Base-by-base conservation (phyloP, 2,329 filamentous ascomycete species). In the Alternaria incomplexa region DNA sequence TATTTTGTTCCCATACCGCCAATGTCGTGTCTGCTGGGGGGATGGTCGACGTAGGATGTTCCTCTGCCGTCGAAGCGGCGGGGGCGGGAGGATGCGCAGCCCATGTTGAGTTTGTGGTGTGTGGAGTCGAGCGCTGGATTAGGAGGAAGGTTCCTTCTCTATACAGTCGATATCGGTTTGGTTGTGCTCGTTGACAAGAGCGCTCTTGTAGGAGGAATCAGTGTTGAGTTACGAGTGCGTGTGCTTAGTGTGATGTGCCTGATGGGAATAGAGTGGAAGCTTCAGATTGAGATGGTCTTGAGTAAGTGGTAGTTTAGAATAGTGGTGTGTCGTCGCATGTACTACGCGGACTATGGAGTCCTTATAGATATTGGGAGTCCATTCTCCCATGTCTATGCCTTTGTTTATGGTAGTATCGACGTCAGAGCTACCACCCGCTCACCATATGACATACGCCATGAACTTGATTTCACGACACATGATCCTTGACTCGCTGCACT, bases 21-120 rank as follows among this genome's bases (percentile, higher is more conserved):
- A 1, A 2, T 45, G 6, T 1, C 1, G 43, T 12, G 43, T 22
- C 17, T 45, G 20, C 43, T 45, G 6, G 44, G 44, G 22, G 44
- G 44, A 23, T 46, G 20, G 12, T 46, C 44, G 26, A 32, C 28
- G 8, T 51, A 51, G 17, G 47, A 51, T 9, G 20, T 28, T 51
- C 47, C 26, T 13, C 23, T 23, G 44, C 56, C 56, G 48, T 50
- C n/a, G 26, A 62, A 63, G 32, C 65, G 62, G 17, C 56, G 62
- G 51, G 61, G 59, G 36, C 68, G 62, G 25, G 66, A 71, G 17
- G 67, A 61, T 61, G 61, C 63, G 52, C 68, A 70, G 43, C 64
- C 66, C 66, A 20, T 20, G 20, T 20, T 20, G 20, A 20, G 20
- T 20, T 20, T 20, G 20, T 20, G 20, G 20, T 20, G 20, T 20